Evolutionary conservation across 208 protist species (phyloP).

Genomic region (Leishmania martiniquensis): DNA sequence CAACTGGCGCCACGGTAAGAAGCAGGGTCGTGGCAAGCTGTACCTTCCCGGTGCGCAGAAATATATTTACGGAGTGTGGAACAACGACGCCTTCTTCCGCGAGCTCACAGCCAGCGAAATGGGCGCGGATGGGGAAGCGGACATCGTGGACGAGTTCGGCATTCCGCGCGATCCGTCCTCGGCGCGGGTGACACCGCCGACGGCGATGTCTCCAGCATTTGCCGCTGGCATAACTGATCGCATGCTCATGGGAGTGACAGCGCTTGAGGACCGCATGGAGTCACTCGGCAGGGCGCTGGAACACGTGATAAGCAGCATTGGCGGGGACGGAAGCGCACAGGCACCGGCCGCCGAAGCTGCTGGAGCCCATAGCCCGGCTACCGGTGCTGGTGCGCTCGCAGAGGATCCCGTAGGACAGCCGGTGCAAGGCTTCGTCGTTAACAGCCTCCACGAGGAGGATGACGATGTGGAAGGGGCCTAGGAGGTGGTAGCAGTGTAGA

Average conservation of each 20-base stretch:
- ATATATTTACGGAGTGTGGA: conserved; percentile 71
- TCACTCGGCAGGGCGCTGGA: conserved; percentile 53
- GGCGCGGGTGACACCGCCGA: conserved; percentile 13
- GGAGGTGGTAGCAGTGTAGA: neutral
- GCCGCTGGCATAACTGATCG: conserved; percentile 25
- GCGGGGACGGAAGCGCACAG: neutral
- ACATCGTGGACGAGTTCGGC: conserved; percentile 40
- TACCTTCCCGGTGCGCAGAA: conserved; percentile 41
- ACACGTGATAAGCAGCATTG: conserved; percentile 22
- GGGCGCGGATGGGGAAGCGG: conserved; percentile 31
- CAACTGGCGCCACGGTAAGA: conserved; percentile 63
- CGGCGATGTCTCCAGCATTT: neutral
- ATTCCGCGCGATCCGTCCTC: conserved; percentile 23
- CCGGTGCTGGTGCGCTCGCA: neutral
- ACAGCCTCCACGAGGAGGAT: neutral
- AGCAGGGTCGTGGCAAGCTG: conserved; percentile 70
- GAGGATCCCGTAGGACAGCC: neutral
- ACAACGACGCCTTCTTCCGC: conserved; percentile 66
- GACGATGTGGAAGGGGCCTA: conserved; percentile 3
- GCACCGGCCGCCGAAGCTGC: neutral
- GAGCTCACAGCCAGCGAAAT: conserved; percentile 61
- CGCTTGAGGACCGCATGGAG: conserved; percentile 60
- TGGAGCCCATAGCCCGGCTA: neutral
- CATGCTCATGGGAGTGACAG: conserved; percentile 36
- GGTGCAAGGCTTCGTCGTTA: neutral